Evolutionary conservation across 2,329 filamentous ascomycete genomes (phyloP), one percentile per base, ranked within the genome.

Genomic region (Thielaviopsis euricoi): DNA sequence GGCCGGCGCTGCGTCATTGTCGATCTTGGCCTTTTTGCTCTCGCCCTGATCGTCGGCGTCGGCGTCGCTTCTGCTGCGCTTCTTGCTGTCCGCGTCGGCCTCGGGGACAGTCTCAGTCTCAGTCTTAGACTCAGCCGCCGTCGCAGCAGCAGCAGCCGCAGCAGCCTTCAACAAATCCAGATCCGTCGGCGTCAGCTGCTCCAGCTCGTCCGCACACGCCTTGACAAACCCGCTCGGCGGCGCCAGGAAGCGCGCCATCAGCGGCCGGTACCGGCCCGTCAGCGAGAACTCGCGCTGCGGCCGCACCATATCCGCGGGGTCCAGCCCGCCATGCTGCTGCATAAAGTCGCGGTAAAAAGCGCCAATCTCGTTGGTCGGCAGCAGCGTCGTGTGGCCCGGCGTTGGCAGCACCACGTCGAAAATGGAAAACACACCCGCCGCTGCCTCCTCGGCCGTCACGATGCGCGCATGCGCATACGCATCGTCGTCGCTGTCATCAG

Each of bases 101-200:
- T 52, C 61, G 13, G 54, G 40, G 48, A 46, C 60, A 29, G 46
- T 52, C n/a, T n/a, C n/a, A n/a, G n/a, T n/a, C n/a, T n/a, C n/a
- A n/a, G n/a, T n/a, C n/a, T n/a, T n/a, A 52, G 50, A 55, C 25
- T 62, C 62, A 40, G 22, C 61, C 58, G 23, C 66, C 40, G 15
- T 53, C 22, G 21, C 43, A 40, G 52, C 25, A 10, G 53, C 17
- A 40, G 54, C 50, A 15, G 29, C 55, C 2, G 55, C 55, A n/a
- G 46, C 52, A 6, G 29, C 71, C 60, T 75, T 74, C 61, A 91
- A 71, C 55, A 77, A 72, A 64, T 96, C 87, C 58, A 93, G 66
- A 68, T 98, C 93, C 0, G 93, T 98, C 61, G 86, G 80, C 3
- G 95, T 85, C 71, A 97, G 83, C 71, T 97, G 90, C 71, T 94